A percentile compares a stretch with the other conserved stretches of the same genome.
These are phyloP conservation scores for Yamadazyma atlantica DNA, from an alignment of 1,139 yeast species.

Conservation along the genomic window DNA sequence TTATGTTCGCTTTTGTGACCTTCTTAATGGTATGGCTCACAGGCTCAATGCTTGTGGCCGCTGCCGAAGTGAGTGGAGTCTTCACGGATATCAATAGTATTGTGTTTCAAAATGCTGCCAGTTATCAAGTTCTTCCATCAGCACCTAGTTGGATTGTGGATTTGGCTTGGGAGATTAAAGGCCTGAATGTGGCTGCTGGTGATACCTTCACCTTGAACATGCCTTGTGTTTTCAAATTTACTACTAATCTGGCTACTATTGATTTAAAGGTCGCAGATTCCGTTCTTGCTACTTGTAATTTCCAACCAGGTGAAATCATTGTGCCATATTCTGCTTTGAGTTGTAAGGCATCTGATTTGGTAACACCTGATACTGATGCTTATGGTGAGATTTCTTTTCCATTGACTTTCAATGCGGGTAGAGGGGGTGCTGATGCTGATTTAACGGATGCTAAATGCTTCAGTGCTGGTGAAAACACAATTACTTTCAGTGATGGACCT, in stretches of 20 bases:
- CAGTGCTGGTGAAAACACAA: constrained; percentile 24
- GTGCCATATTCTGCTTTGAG: constrained; percentile 22
- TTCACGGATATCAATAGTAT: not conserved
- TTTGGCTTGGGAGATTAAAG: constrained; percentile 24
- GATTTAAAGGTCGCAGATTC: constrained; percentile 18
- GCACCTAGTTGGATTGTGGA: constrained; percentile 26
- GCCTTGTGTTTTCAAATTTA: constrained; percentile 33
- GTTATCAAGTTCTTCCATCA: not conserved
- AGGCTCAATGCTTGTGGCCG: not conserved
- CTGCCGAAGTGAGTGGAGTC: not conserved
- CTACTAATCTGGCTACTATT: constrained; percentile 17
- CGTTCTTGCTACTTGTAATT: constrained; percentile 27
- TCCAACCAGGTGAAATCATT: constrained; percentile 23
- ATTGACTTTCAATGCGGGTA: constrained; percentile 28
- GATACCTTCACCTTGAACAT: constrained; percentile 32
- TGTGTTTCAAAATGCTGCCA: not conserved
- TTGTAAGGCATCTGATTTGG: constrained; percentile 22
- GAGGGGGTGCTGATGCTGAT: constrained; percentile 20
- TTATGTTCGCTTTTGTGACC: not conserved
- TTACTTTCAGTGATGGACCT: constrained; percentile 32
- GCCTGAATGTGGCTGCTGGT: constrained; percentile 21
- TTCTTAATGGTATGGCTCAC: not conserved
- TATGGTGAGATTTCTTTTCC: constrained; percentile 27
- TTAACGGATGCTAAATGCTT: constrained; percentile 20
- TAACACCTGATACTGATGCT: constrained; percentile 16